Evolutionary conservation across 2,329 filamentous ascomycete genomes (phyloP), one percentile per base, ranked within the genome.

Genomic region (Alternaria sp.): DNA sequence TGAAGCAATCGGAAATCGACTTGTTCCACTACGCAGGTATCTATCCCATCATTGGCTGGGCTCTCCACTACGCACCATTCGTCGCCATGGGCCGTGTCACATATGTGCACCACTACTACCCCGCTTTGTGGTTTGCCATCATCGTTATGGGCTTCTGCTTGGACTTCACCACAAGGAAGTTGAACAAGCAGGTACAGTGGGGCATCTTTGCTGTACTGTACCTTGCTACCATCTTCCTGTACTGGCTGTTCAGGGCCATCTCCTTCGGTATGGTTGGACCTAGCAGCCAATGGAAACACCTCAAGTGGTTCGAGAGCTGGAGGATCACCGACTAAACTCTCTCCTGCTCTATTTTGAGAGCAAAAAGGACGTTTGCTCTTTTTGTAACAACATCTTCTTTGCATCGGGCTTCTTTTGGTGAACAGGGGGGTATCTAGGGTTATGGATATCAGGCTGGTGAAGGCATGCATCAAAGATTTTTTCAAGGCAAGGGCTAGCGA

Each of bases 41-140:
- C 60, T 99, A 99, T 80, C 94, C 95, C 9, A 85, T 94, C 58
- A 86, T 95, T 57, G 95, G 95, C 64, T 99, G 95, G 95, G 90
- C 97, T 81, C 86, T 99, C 50, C 95, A 99, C 82, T 99, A 97
- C 79, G 82, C 97, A 64, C 95, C 95, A 1, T 99, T 98, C 81
- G 88, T 97, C 73, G 89, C 95, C 75, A 99, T 99, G 96, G 95
- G 93, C 11, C 92, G 95, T 85, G 95, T 99, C 63, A 99, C 95
- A 16, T 99, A 99, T 75, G 95, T 99, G 56, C 95, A 99, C 80
- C 95, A 99, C 83, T 99, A 99, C 85, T 99, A 98, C 80, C 95
- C 95, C 11, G 95, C 95, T 10, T 87, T 99, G 11, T 99, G 98
- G 84, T 99, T 98, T 79, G 94, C 95, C 72, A 97, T 99, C 67